These are phyloP conservation scores for Dactylellina cionopaga DNA, from an alignment of 2,329 filamentous ascomycete species.

Conservation along the genomic window DNA sequence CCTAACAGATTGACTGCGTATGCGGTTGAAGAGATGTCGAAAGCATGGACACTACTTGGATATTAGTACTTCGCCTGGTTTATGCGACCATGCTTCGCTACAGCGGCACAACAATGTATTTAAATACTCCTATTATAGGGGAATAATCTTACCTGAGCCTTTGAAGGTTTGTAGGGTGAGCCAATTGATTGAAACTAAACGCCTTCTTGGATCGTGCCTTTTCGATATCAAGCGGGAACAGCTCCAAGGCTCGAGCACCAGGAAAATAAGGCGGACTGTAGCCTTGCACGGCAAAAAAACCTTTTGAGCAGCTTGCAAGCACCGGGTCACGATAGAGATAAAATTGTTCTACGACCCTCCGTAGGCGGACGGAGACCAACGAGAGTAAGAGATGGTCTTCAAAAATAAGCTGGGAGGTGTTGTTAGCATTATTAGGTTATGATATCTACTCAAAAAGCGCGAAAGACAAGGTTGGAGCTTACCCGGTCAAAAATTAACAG, in stretches of 20 bases:
- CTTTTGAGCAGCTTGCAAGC: conserved; percentile 5
- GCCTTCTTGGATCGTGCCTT: neutral
- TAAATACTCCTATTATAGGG: neutral
- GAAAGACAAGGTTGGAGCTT: neutral
- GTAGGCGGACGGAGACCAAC: neutral
- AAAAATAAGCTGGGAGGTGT: neutral
- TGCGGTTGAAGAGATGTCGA: conserved; percentile 5
- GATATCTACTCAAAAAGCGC: neutral
- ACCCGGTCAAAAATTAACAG: conserved; percentile 1
- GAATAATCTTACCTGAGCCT: conserved; percentile 7
- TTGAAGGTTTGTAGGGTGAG: conserved; percentile 1
- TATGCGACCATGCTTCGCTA: neutral
- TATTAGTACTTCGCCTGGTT: neutral
- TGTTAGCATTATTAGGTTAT: neutral
- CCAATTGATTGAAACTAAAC: neutral
- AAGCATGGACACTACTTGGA: conserved; percentile 4
- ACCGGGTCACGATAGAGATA: conserved; percentile 8
- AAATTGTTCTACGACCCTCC: neutral
- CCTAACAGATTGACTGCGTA: neutral
- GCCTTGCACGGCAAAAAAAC: neutral
- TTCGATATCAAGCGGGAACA: neutral
- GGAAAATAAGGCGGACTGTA: conserved; percentile 3
- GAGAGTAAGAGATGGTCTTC: conserved; percentile 9
- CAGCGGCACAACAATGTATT: neutral
- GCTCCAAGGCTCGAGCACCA: conserved; percentile 4